Evolutionary conservation across 169 alveolate species (phyloP).

Genomic region (Plasmodium billcollinsi): DNA sequence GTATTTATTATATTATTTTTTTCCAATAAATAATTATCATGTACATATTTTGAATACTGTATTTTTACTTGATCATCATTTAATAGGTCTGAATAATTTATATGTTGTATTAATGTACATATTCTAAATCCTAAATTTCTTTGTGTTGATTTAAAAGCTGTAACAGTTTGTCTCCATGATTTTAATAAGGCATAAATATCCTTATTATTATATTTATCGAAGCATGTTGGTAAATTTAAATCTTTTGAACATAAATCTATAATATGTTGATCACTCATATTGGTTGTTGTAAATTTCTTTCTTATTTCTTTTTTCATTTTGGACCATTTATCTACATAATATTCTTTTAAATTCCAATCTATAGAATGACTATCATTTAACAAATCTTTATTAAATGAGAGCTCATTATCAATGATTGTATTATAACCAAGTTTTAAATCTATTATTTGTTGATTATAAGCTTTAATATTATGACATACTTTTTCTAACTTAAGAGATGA

Average conservation of each 20-base stretch:
- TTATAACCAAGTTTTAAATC: constrained; percentile 69
- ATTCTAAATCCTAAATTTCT: constrained; percentile 63
- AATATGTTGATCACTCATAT: constrained; percentile 45
- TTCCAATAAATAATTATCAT: background rate
- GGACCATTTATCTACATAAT: constrained; percentile 59
- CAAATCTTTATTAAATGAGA: constrained; percentile 27
- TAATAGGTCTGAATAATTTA: constrained; percentile 15
- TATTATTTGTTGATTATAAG: constrained; percentile 28
- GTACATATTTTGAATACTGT: constrained; percentile 5
- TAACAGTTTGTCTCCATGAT: constrained; percentile 71
- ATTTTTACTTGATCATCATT: constrained; percentile 7
- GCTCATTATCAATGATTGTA: constrained; percentile 43
- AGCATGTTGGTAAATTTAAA: constrained; percentile 32
- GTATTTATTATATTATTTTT: background rate
- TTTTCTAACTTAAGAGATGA: constrained; percentile 35
- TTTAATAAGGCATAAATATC: constrained; percentile 52
- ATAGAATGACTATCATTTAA: constrained; percentile 15
- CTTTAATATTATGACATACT: constrained; percentile 15
- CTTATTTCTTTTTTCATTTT: constrained; percentile 60
- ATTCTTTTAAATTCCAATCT: constrained; percentile 30
- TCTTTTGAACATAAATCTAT: constrained; percentile 28
- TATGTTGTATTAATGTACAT: constrained; percentile 39
- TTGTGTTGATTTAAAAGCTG: constrained; percentile 52
- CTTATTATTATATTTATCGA: constrained; percentile 35
- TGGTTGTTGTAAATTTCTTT: background rate